A percentile compares a stretch with the other conserved stretches of the same genome.
phyloP scores from a whole-genome alignment of 1,139 yeast species.

The Hansenula lynferdii region DNA sequence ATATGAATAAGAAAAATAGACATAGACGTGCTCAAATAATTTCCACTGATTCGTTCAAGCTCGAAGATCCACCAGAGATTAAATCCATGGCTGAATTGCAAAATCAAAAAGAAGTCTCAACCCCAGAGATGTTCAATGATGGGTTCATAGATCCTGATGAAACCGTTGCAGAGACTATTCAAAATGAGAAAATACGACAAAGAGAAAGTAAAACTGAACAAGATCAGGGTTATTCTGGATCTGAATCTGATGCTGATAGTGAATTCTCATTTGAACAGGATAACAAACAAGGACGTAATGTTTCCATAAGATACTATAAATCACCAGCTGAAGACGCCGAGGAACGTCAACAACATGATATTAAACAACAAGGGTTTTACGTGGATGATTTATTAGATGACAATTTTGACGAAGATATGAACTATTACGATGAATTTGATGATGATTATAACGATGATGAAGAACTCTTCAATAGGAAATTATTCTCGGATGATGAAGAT shows the following conservation, averaged over 20 bases:
- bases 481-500: constrained; percentile 37
- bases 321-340: constrained; percentile 21
- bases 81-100: constrained; percentile 1
- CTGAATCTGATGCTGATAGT: constrained; percentile 19
- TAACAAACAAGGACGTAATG: constrained; percentile 51
- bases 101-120: not conserved
- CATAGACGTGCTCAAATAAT: constrained; percentile 22
- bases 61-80: constrained; percentile 3
- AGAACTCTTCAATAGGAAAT: constrained; percentile 34
- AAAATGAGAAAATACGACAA: not conserved
- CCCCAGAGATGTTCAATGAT: constrained; percentile 1
- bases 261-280: constrained; percentile 59
- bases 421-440: constrained; percentile 33
- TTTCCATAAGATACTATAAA: constrained; percentile 58
- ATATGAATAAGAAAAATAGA: constrained; percentile 11
- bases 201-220: not conserved
- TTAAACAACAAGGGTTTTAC: constrained; percentile 24
- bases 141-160: constrained; percentile 2
- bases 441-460: constrained; percentile 35
- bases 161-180: not conserved
- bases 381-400: constrained; percentile 41
- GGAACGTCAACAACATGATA: constrained; percentile 5
- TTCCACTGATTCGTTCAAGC: constrained; percentile 9
- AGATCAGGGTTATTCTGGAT: too few relatives aligned
- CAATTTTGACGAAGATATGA: constrained; percentile 47